Conservation (phyloP, 495 filamentous ascomycete genomes). For the Parathielavia hyrcaniae region DNA sequence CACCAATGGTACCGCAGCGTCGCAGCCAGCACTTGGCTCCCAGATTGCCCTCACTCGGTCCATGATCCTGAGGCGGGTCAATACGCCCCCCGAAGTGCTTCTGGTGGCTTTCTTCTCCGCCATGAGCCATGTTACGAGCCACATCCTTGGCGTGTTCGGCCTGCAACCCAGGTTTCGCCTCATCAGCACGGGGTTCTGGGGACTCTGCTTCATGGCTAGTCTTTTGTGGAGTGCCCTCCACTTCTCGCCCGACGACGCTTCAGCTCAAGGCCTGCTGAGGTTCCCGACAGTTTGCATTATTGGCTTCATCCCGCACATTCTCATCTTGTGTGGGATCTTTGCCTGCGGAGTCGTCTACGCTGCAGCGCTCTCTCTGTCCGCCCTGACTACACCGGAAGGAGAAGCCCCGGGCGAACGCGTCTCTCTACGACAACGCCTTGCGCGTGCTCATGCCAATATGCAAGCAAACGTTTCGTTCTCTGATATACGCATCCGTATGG, state of each 20-base stretch:
- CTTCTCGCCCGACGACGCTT: constrained; percentile 49
- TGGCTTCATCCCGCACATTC: constrained; percentile 86
- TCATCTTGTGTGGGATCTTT: constrained; percentile 71
- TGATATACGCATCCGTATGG: constrained; percentile 66
- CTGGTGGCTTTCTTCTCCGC: constrained; percentile 80
- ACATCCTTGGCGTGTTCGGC: constrained; percentile 71
- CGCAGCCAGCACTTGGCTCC: constrained; percentile 36
- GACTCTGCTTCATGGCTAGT: constrained; percentile 74
- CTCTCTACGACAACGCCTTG: constrained; percentile 45
- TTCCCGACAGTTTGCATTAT: constrained; percentile 94
- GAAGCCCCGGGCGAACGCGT: constrained; percentile 28
- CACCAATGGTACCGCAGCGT: constrained; percentile 34
- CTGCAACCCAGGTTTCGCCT: constrained; percentile 72
- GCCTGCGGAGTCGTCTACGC: constrained; percentile 68
- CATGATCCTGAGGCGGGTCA: constrained; percentile 57
- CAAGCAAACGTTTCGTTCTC: constrained; percentile 82
- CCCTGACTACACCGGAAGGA: constrained; percentile 51
- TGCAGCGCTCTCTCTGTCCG: constrained; percentile 68
- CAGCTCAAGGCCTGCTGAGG: constrained; percentile 51
- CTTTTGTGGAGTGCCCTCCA: constrained; percentile 64
- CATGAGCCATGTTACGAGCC: constrained; percentile 81
- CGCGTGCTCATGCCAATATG: constrained; percentile 73
- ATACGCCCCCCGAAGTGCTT: constrained; percentile 84
- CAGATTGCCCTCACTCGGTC: constrained; percentile 47
- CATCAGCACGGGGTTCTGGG: constrained; percentile 82